These are phyloP conservation scores for Erodium maritimum DNA, from an alignment of 345 rosid species.

Conservation along the genomic window DNA sequence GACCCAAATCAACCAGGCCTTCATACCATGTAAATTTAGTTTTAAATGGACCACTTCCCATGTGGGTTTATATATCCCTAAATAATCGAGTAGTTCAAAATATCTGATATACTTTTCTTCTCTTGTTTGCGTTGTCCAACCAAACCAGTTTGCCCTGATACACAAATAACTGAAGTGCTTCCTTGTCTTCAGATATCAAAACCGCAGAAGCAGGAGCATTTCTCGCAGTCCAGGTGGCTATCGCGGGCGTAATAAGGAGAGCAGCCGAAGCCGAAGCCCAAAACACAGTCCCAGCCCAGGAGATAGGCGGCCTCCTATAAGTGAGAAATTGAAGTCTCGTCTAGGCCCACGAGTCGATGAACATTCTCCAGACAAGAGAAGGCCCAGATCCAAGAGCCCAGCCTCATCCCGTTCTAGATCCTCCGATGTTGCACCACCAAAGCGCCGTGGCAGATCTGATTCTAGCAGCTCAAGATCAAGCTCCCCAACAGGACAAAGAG, in stretches of 20 bases:
- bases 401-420: conserved; percentile 31
- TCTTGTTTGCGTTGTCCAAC: neutral
- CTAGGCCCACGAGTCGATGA: conserved; percentile 41
- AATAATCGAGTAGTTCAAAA: too few relatives aligned
- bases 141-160: neutral
- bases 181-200: conserved; percentile 28
- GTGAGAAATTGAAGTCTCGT: conserved; percentile 62
- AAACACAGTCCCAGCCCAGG: conserved; percentile 45
- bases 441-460: conserved; percentile 13
- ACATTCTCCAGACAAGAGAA: conserved; percentile 21
- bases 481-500: conserved; percentile 55
- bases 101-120: neutral
- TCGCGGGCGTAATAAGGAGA: conserved; percentile 37
- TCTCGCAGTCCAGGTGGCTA: conserved; percentile 52
- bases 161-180: neutral
- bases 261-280: conserved; percentile 48
- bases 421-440: conserved; percentile 25
- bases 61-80: too few relatives aligned
- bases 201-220: conserved; percentile 43
- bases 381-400: conserved; percentile 22
- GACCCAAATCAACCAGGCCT: too few relatives aligned
- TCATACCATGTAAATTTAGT: too few relatives aligned
- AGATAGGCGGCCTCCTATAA: conserved; percentile 43
- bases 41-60: too few relatives aligned
- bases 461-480: conserved; percentile 38